These are phyloP conservation scores for Biscutella laevigata DNA, from an alignment of 441 rosid genomes.

Conservation along the genomic window DNA sequence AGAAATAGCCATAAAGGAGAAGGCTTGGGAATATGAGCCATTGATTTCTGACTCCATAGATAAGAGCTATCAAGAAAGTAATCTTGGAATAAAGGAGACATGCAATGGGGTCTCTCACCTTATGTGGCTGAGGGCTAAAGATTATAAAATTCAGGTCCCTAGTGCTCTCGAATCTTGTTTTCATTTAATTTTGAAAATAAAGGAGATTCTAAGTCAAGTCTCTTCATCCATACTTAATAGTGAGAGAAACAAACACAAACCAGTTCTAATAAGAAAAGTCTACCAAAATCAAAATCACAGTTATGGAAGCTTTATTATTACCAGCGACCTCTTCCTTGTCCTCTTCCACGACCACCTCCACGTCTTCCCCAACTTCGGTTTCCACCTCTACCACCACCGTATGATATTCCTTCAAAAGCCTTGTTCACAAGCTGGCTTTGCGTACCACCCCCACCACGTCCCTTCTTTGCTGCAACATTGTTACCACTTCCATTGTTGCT, in stretches of 20 bases:
- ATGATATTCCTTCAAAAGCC: constrained; percentile 79
- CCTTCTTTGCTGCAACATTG: constrained; percentile 42
- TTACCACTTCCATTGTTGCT: constrained; percentile 54
- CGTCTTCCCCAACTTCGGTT: constrained; percentile 59
- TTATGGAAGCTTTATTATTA: constrained; percentile 20
- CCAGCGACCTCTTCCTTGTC: constrained; percentile 63
- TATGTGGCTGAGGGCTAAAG: neutral
- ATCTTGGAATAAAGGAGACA: neutral
- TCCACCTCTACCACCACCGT: constrained; percentile 55
- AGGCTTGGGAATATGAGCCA: neutral
- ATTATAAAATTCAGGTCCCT: neutral
- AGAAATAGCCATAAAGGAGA: too few relatives aligned
- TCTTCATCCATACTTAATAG: neutral
- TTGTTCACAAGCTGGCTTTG: constrained; percentile 81
- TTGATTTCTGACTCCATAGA: neutral
- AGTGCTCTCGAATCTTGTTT: neutral
- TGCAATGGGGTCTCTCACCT: neutral
- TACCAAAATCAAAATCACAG: constrained; percentile 16
- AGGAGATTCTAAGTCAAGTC: neutral
- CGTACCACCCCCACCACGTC: constrained; percentile 62
- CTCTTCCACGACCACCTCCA: constrained; percentile 73
- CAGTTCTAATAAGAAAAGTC: constrained; percentile 9
- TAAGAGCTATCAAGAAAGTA: neutral
- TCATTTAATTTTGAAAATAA: neutral
- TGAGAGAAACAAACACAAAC: neutral